Evolutionary conservation across 805 yeast species (phyloP).

Genomic region (Hanseniaspora opuntiae): DNA sequence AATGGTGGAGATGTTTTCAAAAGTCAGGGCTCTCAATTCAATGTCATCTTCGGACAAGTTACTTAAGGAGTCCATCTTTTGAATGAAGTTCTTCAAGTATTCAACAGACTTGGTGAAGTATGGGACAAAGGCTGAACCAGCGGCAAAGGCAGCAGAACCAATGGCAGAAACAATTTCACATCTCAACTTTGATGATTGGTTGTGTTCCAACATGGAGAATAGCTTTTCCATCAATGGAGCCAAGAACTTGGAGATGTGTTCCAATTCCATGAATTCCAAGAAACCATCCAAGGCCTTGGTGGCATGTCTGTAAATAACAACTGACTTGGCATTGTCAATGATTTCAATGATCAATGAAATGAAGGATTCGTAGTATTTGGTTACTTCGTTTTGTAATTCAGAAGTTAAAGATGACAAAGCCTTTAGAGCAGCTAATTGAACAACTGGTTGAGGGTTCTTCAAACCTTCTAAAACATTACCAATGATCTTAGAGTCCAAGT

Average conservation of each 20-base stretch:
- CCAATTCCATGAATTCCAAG: conserved; percentile 80
- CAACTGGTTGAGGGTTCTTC: conserved; percentile 59
- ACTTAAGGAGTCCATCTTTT: conserved; percentile 51
- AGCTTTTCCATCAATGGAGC: conserved; percentile 84
- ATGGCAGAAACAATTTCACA: conserved; percentile 83
- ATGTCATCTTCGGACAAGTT: conserved; percentile 80
- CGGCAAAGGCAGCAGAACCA: conserved; percentile 92
- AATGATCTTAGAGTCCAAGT: conserved; percentile 50
- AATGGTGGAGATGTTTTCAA: conserved; percentile 87
- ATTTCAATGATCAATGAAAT: conserved; percentile 76
- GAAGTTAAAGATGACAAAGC: conserved; percentile 64
- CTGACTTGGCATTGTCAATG: conserved; percentile 73
- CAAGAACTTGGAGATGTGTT: conserved; percentile 66
- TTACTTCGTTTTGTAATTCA: conserved; percentile 73
- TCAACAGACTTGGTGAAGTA: conserved; percentile 72
- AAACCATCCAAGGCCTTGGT: conserved; percentile 83
- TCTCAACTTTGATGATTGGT: conserved; percentile 57
- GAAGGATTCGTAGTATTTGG: conserved; percentile 68
- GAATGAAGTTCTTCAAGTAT: conserved; percentile 68
- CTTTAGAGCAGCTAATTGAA: conserved; percentile 74
- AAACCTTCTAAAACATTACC: conserved; percentile 65
- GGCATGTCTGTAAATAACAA: conserved; percentile 77
- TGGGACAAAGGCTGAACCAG: conserved; percentile 78
- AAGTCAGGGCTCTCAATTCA: conserved; percentile 80
- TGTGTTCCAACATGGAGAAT: conserved; percentile 65